Percentiles rank a stretch among this genome's conserved stretches.
Evolutionary conservation across 2,329 filamentous ascomycete species (phyloP).

Genomic region (Colletotrichum tabaci): DNA sequence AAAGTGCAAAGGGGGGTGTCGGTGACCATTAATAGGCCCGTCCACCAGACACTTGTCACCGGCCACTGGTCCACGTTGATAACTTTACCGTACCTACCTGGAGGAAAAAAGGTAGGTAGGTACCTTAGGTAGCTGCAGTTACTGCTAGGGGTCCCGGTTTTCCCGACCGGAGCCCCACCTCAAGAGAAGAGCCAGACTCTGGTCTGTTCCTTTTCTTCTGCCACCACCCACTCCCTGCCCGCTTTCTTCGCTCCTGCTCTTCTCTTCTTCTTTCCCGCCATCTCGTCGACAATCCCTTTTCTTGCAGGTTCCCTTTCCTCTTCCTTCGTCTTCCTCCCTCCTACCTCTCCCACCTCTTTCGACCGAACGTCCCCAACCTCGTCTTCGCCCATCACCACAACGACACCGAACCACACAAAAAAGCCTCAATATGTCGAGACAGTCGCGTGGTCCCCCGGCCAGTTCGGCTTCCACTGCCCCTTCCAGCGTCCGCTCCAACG

Average conservation of each 20-base stretch:
- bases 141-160: slow-evolving; percentile 41
- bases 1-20: slow-evolving; percentile 17
- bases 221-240: slow-evolving; percentile 48
- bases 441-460: slow-evolving; percentile 53
- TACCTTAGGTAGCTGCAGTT: slow-evolving; percentile 14
- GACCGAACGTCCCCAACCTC: slow-evolving; percentile 35
- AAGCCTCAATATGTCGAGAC: slow-evolving; percentile 57
- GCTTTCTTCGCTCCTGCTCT: slow-evolving; percentile 48
- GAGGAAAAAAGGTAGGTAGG: neutral
- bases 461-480: slow-evolving; percentile 53
- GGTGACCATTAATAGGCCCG: slow-evolving; percentile 25
- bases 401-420: neutral
- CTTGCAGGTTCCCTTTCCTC: slow-evolving; percentile 45
- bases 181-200: slow-evolving; percentile 41
- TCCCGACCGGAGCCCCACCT: slow-evolving; percentile 34
- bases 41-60: slow-evolving; percentile 15
- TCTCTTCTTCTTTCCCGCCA: slow-evolving; percentile 49
- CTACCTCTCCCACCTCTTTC: slow-evolving; percentile 44
- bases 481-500: slow-evolving; percentile 72
- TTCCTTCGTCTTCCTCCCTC: slow-evolving; percentile 44
- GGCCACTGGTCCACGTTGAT: slow-evolving; percentile 27
- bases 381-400: slow-evolving; percentile 36
- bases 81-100: neutral
- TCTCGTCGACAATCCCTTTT: slow-evolving; percentile 48
- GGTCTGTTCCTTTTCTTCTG: slow-evolving; percentile 49